phyloP scores from a whole-genome alignment of 169 alveolate genomes.

The Plasmodium reichenowi region DNA sequence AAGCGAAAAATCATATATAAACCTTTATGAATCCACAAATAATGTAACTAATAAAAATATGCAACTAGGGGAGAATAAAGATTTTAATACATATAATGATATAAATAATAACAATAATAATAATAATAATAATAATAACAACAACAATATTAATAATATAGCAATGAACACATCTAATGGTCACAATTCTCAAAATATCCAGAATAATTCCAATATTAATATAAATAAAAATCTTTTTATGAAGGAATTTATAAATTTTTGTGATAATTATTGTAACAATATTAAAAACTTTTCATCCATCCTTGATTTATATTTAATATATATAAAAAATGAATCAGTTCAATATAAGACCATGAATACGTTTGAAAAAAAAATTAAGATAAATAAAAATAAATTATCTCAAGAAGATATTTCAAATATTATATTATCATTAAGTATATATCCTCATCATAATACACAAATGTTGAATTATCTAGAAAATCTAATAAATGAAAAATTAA shows the following conservation, averaged over 20 bases:
- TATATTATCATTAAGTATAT: slow-evolving; percentile 56
- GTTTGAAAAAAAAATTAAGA: slow-evolving; percentile 70
- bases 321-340: slow-evolving; percentile 48
- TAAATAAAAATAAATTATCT: slow-evolving; percentile 58
- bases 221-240: slow-evolving; percentile 3
- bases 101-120: not conserved
- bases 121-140: not conserved
- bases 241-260: slow-evolving; percentile 37
- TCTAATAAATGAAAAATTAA: slow-evolving; percentile 52
- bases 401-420: slow-evolving; percentile 54
- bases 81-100: not conserved
- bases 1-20: not conserved
- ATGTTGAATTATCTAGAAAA: slow-evolving; percentile 65
- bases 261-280: slow-evolving; percentile 47
- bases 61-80: not conserved
- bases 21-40: not conserved
- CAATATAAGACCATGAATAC: slow-evolving; percentile 38
- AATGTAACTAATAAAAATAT: not conserved
- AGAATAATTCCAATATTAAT: not conserved
- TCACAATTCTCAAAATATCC: not conserved
- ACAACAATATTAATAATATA: not conserved
- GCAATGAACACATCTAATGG: not conserved
- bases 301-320: slow-evolving; percentile 42
- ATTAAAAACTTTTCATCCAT: slow-evolving; percentile 25
- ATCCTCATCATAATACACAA: slow-evolving; percentile 70